These are phyloP conservation scores for Saprolegnia parasitica DNA, from an alignment of 352 stramenopile genomes.

Conservation along the genomic window DNA sequence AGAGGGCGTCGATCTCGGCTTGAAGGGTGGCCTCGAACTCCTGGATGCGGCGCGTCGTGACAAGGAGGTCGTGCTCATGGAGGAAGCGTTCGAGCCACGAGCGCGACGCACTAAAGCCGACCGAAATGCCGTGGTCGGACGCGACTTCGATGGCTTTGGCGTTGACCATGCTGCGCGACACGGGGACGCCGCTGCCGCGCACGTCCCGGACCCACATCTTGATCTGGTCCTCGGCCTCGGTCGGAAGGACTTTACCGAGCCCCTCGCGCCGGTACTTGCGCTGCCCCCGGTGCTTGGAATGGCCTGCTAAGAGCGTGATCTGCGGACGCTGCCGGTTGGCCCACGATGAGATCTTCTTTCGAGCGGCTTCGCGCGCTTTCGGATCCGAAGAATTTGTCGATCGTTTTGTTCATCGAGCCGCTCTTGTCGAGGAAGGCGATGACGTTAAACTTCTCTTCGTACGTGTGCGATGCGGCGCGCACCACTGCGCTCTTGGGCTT, in stretches of 20 bases:
- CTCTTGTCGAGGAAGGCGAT: no score
- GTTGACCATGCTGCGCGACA: slow-evolving; percentile 32
- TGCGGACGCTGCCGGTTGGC: not conserved
- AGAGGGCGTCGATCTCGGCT: slow-evolving; percentile 3
- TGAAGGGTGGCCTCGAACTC: not conserved
- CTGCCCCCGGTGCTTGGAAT: not conserved
- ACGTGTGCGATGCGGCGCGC: no score
- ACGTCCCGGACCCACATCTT: slow-evolving; percentile 32
- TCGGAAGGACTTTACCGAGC: slow-evolving; percentile 26
- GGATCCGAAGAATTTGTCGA: no score
- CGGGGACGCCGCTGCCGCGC: slow-evolving; percentile 31
- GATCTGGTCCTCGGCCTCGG: slow-evolving; percentile 31
- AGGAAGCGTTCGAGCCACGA: slow-evolving; percentile 30
- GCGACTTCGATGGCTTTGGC: slow-evolving; percentile 30
- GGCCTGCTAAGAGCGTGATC: not conserved
- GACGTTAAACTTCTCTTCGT: no score
- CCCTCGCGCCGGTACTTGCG: not conserved
- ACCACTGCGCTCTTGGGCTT: no score
- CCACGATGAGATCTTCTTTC: slow-evolving; percentile 11
- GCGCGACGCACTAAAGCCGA: not conserved
- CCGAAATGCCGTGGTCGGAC: not conserved
- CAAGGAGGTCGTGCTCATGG: slow-evolving; percentile 26
- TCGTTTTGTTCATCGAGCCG: no score
- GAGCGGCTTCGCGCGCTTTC: not conserved
- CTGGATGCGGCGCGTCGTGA: not conserved